Evolutionary conservation across 148 eudicot species (phyloP).

Genomic region (Amaranthus hypochondriacus): DNA sequence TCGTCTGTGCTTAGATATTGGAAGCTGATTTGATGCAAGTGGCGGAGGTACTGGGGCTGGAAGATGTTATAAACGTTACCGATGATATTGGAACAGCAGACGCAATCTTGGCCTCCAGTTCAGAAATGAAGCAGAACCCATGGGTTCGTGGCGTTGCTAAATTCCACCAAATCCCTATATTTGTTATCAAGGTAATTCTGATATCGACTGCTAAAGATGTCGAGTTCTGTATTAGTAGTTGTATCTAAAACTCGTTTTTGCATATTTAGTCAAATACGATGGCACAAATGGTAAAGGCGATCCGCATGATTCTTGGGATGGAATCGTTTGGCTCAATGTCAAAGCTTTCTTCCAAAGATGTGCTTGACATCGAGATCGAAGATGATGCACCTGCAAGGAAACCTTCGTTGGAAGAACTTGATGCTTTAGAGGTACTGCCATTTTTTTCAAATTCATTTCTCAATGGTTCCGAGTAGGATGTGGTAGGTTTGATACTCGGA

Average conservation of each 20-base stretch:
- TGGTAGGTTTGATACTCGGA: background rate
- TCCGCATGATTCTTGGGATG: conserved; percentile 81
- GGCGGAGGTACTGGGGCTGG: conserved; percentile 82
- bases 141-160: conserved; percentile 96
- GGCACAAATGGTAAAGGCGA: conserved; percentile 97
- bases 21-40: conserved; percentile 88
- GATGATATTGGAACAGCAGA: conserved; percentile 80
- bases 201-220: background rate
- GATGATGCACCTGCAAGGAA: conserved; percentile 81
- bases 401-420: conserved; percentile 91
- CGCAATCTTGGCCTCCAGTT: conserved; percentile 70
- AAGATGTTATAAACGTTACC: conserved; percentile 62
- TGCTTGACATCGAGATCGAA: conserved; percentile 63
- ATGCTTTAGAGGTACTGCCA: conserved; percentile 85
- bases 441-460: background rate
- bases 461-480: background rate
- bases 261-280: conserved; percentile 78
- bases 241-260: background rate
- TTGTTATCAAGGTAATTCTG: conserved; percentile 68
- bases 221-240: background rate
- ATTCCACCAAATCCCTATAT: conserved; percentile 87
- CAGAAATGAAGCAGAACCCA: conserved; percentile 80
- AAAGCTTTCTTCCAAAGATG: conserved; percentile 37
- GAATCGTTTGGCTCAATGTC: conserved; percentile 40
- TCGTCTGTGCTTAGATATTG: conserved; percentile 45